Percentiles rank a stretch among this genome's conserved stretches.
Evolutionary conservation across 352 stramenopile genomes (phyloP).

Genomic region (Globisporangium cystogenes): DNA sequence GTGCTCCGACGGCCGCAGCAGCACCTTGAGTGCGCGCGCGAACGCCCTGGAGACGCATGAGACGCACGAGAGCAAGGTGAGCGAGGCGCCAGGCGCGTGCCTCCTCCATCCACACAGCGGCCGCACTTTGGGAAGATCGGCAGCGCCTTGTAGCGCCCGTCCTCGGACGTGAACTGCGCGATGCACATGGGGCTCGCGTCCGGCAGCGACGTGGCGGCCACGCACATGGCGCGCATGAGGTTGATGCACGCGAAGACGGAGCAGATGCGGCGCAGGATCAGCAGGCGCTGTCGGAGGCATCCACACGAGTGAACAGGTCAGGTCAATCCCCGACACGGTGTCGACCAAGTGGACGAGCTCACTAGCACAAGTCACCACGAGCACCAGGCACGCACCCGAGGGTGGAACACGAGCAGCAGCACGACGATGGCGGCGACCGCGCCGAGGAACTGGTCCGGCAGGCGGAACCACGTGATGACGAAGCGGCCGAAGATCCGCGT

Average conservation of each 20-base stretch:
- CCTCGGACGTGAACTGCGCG: slow-evolving; percentile 67
- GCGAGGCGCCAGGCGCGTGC: background rate
- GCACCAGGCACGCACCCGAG: slow-evolving; percentile 39
- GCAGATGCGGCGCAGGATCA: slow-evolving; percentile 81
- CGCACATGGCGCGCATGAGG: slow-evolving; percentile 79
- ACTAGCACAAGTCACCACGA: too few relatives aligned
- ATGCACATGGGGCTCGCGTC: slow-evolving; percentile 86
- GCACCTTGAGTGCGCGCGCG: slow-evolving; percentile 73
- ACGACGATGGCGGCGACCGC: slow-evolving; percentile 62
- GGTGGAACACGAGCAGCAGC: slow-evolving; percentile 68
- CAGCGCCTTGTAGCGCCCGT: slow-evolving; percentile 71
- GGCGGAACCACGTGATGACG: slow-evolving; percentile 83
- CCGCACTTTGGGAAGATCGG: slow-evolving; percentile 86
- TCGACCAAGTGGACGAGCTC: too few relatives aligned
- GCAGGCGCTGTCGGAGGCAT: slow-evolving; percentile 36
- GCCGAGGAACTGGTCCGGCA: slow-evolving; percentile 80
- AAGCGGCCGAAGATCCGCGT: slow-evolving; percentile 78
- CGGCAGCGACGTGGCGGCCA: slow-evolving; percentile 80
- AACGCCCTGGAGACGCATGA: slow-evolving; percentile 44
- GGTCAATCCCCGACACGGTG: slow-evolving; percentile 2
- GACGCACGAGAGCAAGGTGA: background rate
- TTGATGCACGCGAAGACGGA: slow-evolving; percentile 85
- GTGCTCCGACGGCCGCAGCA: slow-evolving; percentile 77
- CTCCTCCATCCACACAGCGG: too few relatives aligned
- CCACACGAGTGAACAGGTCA: background rate